Evolutionary conservation across 306 rosid genomes (phyloP).

Genomic region (Ammopiptanthus mongolicus): DNA sequence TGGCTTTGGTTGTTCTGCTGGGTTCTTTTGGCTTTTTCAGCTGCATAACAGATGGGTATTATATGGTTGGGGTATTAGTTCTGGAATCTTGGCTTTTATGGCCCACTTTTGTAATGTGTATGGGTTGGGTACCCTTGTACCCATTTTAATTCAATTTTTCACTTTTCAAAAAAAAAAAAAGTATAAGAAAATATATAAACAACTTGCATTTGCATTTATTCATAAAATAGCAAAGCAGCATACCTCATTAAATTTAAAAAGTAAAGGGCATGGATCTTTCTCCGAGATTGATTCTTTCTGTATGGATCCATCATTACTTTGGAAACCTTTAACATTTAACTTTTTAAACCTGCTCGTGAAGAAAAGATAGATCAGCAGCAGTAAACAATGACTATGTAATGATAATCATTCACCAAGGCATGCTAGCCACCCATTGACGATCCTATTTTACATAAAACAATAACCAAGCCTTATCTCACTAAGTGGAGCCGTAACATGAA

Average conservation of each 20-base stretch:
- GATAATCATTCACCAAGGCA: slow-evolving; percentile 22
- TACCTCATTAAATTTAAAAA: slow-evolving; percentile 92
- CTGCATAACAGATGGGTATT: too few relatives aligned
- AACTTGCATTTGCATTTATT: slow-evolving; percentile 5
- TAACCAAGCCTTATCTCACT: not conserved
- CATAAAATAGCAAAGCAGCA: not conserved
- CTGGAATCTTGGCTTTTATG: too few relatives aligned
- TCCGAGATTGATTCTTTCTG: slow-evolving; percentile 51
- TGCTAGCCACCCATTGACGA: not conserved
- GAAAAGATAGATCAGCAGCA: slow-evolving; percentile 20
- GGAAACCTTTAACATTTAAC: slow-evolving; percentile 42
- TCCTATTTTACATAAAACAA: not conserved
- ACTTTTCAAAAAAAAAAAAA: too few relatives aligned
- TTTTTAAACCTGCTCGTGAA: slow-evolving; percentile 59
- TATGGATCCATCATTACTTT: slow-evolving; percentile 31
- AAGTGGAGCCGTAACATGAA: not conserved
- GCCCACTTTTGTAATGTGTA: too few relatives aligned
- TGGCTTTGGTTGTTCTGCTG: too few relatives aligned
- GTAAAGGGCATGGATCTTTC: slow-evolving; percentile 58
- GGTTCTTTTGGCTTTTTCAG: too few relatives aligned
- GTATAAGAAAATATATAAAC: not conserved
- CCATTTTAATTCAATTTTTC: too few relatives aligned
- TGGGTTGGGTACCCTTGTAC: too few relatives aligned
- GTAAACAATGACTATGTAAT: slow-evolving; percentile 13
- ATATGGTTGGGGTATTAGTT: too few relatives aligned